Conservation (phyloP, 139 green algal species). For the Diplosphaera chodatii region DNA sequence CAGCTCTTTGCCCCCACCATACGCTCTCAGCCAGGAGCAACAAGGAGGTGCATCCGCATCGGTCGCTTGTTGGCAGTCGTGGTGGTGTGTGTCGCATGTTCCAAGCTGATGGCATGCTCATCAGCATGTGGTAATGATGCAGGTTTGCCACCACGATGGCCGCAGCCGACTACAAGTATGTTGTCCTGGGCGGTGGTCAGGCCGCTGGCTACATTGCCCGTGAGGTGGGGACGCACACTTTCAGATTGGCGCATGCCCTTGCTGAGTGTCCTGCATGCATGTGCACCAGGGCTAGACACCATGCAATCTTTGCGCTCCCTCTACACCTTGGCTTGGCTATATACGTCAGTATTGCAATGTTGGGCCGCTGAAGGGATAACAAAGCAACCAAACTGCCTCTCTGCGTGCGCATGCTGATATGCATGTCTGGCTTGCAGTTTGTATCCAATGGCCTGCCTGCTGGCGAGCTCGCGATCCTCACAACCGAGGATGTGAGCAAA, state of each 20-base stretch:
- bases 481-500: slow-evolving; percentile 47
- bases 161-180: slow-evolving; percentile 15
- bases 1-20: background rate
- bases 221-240: background rate
- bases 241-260: background rate
- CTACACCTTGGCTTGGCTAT: too few relatives aligned
- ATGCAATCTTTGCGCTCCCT: too few relatives aligned
- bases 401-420: too few relatives aligned
- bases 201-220: slow-evolving; percentile 16
- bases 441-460: slow-evolving; percentile 37
- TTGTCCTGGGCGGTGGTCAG: slow-evolving; percentile 20
- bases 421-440: slow-evolving; percentile 23
- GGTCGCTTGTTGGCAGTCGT: background rate
- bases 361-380: too few relatives aligned
- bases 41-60: background rate
- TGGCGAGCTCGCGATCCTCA: slow-evolving; percentile 67
- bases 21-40: background rate
- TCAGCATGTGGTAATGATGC: background rate
- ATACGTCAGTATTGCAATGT: too few relatives aligned
- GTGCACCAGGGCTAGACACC: background rate
- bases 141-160: background rate
- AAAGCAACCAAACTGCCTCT: too few relatives aligned
- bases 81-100: background rate
- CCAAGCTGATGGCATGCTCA: background rate
- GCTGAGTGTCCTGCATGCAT: background rate